phyloP scores from a whole-genome alignment of 2,329 filamentous ascomycete genomes.

The Calycina marina region DNA sequence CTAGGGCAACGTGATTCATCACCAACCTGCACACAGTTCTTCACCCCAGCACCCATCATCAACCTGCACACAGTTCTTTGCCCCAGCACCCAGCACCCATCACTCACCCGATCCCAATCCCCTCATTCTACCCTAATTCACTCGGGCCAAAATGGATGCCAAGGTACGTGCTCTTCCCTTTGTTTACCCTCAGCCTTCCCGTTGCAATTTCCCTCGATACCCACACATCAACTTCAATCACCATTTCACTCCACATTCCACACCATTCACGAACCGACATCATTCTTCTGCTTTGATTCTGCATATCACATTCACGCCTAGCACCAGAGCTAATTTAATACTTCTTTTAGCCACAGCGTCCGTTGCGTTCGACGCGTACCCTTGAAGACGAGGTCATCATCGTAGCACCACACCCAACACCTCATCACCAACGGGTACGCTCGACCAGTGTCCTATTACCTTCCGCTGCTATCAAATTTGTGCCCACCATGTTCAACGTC shows the following conservation, averaged over 20 bases:
- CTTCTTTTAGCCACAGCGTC: slow-evolving; percentile 50
- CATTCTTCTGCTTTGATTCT: slow-evolving; percentile 9
- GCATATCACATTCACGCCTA: too few relatives aligned
- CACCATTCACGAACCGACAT: slow-evolving; percentile 8
- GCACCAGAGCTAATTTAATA: slow-evolving; percentile 17
- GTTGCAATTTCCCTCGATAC: slow-evolving; percentile 1
- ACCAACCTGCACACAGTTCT: too few relatives aligned
- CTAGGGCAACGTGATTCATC: too few relatives aligned
- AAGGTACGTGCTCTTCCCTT: slow-evolving; percentile 23
- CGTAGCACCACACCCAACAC: slow-evolving; percentile 35
- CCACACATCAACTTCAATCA: too few relatives aligned
- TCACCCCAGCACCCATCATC: too few relatives aligned
- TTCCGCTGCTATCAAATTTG: slow-evolving; percentile 29
- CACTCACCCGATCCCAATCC: too few relatives aligned
- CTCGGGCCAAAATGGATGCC: slow-evolving; percentile 25
- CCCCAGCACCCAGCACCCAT: too few relatives aligned
- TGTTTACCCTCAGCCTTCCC: slow-evolving; percentile 4
- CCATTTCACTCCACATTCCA: slow-evolving; percentile 7
- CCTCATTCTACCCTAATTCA: too few relatives aligned
- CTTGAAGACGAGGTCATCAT: slow-evolving; percentile 57
- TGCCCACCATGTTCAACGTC: slow-evolving; percentile 35
- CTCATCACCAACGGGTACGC: slow-evolving; percentile 69
- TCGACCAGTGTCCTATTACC: slow-evolving; percentile 44
- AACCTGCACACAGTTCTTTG: too few relatives aligned
- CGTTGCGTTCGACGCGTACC: slow-evolving; percentile 40